A percentile compares a stretch with the other conserved stretches of the same genome.
Evolutionary conservation across 495 filamentous ascomycete species (phyloP).

Genomic region (Stereocaulon alpinum): DNA sequence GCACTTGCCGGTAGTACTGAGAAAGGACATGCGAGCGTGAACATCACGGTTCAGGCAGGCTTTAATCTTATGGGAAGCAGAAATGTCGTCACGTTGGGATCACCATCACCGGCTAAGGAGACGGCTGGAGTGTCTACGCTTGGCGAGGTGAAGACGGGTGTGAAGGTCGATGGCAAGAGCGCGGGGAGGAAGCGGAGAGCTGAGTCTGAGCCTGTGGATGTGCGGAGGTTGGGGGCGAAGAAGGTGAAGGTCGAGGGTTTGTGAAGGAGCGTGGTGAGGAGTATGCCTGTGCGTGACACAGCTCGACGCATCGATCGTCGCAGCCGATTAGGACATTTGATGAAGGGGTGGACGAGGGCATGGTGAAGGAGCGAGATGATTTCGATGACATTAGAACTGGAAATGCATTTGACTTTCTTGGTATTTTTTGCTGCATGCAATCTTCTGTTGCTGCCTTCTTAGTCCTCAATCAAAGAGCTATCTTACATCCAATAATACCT

Average conservation of each 20-base stretch:
- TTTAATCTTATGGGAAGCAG: slow-evolving; percentile 23
- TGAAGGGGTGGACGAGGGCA: too few relatives aligned
- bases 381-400: background rate
- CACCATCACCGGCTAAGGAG: background rate
- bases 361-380: too few relatives aligned
- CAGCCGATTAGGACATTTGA: too few relatives aligned
- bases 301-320: too few relatives aligned
- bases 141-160: background rate
- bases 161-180: background rate
- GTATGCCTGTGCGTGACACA: too few relatives aligned
- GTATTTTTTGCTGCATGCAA: too few relatives aligned
- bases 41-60: slow-evolving; percentile 25
- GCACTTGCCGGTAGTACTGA: background rate
- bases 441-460: too few relatives aligned
- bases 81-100: slow-evolving; percentile 12
- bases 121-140: background rate
- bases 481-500: background rate
- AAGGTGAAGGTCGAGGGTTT: slow-evolving; percentile 4
- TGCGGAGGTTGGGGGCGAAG: background rate
- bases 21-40: background rate
- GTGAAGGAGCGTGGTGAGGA: too few relatives aligned
- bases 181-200: slow-evolving; percentile 25
- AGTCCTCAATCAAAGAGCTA: background rate
- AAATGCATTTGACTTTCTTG: slow-evolving; percentile 2
- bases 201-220: slow-evolving; percentile 21